Evolutionary conservation across 106 monocot genomes (phyloP), one percentile per base, ranked within the genome.

Genomic region (Dendrobium huoshanense): DNA sequence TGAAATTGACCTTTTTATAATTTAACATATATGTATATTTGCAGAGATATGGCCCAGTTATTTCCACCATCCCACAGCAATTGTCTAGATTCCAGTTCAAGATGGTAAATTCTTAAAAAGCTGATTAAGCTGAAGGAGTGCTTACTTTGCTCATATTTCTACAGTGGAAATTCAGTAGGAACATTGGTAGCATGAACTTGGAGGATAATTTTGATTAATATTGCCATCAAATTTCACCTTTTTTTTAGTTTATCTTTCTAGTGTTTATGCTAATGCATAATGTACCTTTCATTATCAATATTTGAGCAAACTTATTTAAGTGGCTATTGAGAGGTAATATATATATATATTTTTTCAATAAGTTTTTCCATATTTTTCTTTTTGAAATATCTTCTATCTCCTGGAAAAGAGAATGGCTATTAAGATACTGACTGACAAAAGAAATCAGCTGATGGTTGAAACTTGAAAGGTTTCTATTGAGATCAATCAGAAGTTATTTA

Each of bases 31-130:
- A 8, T 24, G 6, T 5, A 22, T 24, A 24, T 61, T 25, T 87
- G 76, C 89, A 89, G 89, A 86, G 89, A 84, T 89, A 89, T 77
- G 86, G 86, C 29, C 84, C 89, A 41, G 89, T 84, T 68, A 89
- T 89, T 54, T 89, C 86, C 29, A 89, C 89, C 40, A 89, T 89
- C 41, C 89, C 87, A 24, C 87, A 87, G 61, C 87, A 89, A 33
- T 48, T 89, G 54, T 87, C 89, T 10, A 84, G 89, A 79, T 87
- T 89, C 74, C 89, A 89, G 82, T 89, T 89, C 87, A 87, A 89
- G 77, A 87, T 89, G 89, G 81, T 89, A 40, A 51, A 72, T 79
- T 79, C 80, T 17, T 85, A 82, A 85, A 82, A 85, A 75, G 10
- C 37, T 64, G 70, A 44, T 77, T 9, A 45, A 79, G 44, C 37